phyloP scores from a whole-genome alignment of 495 filamentous ascomycete species.

The Xylaria intraflava region DNA sequence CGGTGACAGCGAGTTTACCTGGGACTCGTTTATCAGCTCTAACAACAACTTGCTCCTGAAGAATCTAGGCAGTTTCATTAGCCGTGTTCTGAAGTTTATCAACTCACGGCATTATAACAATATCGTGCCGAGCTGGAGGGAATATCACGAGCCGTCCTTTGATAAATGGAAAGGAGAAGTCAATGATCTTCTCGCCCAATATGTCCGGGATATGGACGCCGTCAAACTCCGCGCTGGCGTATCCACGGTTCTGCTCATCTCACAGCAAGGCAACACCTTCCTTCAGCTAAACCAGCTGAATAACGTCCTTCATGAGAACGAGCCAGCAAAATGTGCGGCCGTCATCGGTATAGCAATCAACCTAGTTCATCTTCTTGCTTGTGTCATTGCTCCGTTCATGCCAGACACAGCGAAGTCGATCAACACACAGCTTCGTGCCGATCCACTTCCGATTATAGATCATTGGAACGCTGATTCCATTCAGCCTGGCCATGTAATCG shows the following conservation, averaged over 20 bases:
- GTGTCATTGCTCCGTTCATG: constrained; percentile 75
- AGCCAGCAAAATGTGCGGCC: constrained; percentile 66
- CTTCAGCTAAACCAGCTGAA: constrained; percentile 78
- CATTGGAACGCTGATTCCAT: constrained; percentile 56
- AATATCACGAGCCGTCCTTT: constrained; percentile 48
- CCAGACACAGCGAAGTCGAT: constrained; percentile 73
- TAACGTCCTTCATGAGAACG: constrained; percentile 65
- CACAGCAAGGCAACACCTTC: constrained; percentile 68
- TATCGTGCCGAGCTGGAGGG: constrained; percentile 60
- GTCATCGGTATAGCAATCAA: constrained; percentile 80
- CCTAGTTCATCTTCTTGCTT: constrained; percentile 72
- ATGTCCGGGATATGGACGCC: constrained; percentile 64
- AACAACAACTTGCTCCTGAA: constrained; percentile 90
- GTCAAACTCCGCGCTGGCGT: constrained; percentile 73
- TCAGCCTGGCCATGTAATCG: constrained; percentile 70
- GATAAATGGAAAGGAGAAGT: constrained; percentile 45
- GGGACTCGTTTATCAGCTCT: constrained; percentile 69
- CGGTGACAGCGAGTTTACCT: constrained; percentile 82
- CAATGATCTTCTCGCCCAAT: constrained; percentile 57
- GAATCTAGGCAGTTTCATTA: constrained; percentile 92
- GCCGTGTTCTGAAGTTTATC: constrained; percentile 87
- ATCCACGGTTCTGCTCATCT: constrained; percentile 59
- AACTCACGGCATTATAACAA: constrained; percentile 61
- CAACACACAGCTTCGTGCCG: constrained; percentile 54
- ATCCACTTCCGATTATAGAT: constrained; percentile 64